A percentile compares a stretch with the other conserved stretches of the same genome.
phyloP scores from a whole-genome alignment of 768 basidiomycete species.

The Tylopilus intermedius region DNA sequence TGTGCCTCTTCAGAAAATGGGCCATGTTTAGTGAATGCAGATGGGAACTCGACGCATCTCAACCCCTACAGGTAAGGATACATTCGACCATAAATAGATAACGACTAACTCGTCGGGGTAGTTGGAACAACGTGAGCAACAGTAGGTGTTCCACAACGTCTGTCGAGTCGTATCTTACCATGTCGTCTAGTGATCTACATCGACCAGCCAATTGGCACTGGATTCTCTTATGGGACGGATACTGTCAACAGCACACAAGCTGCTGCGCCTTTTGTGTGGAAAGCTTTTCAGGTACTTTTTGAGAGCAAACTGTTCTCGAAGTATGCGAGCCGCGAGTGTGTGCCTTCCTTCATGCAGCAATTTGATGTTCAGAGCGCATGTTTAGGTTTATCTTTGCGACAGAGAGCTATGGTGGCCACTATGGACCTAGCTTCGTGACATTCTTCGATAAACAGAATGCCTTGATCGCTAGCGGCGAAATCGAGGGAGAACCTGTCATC shows the following conservation, averaged over 20 bases:
- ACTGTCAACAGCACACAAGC: slow-evolving; percentile 47
- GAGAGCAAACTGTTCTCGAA: slow-evolving; percentile 49
- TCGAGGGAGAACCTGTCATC: slow-evolving; percentile 47
- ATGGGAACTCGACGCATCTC: slow-evolving; percentile 42
- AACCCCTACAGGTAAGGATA: slow-evolving; percentile 54
- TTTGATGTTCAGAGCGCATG: background rate
- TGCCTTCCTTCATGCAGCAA: background rate
- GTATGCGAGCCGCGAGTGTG: slow-evolving; percentile 52
- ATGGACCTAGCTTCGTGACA: slow-evolving; percentile 58
- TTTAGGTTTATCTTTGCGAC: slow-evolving; percentile 60
- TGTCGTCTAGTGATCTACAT: slow-evolving; percentile 57
- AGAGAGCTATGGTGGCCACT: slow-evolving; percentile 67
- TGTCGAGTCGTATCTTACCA: background rate
- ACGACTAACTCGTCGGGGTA: slow-evolving; percentile 17
- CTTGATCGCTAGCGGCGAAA: slow-evolving; percentile 39
- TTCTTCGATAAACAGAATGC: slow-evolving; percentile 62
- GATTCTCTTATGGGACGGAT: slow-evolving; percentile 56
- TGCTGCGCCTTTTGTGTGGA: slow-evolving; percentile 58
- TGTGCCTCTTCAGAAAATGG: slow-evolving; percentile 45
- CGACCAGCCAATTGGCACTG: slow-evolving; percentile 63
- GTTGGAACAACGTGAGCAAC: slow-evolving; percentile 68
- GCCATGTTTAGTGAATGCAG: slow-evolving; percentile 55
- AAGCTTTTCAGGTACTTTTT: slow-evolving; percentile 59
- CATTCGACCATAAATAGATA: background rate
- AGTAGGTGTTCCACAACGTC: slow-evolving; percentile 30